Percentiles rank a stretch among this genome's conserved stretches.
Evolutionary conservation across 2,329 filamentous ascomycete species (phyloP).

Genomic region (Talaromyces sp.): DNA sequence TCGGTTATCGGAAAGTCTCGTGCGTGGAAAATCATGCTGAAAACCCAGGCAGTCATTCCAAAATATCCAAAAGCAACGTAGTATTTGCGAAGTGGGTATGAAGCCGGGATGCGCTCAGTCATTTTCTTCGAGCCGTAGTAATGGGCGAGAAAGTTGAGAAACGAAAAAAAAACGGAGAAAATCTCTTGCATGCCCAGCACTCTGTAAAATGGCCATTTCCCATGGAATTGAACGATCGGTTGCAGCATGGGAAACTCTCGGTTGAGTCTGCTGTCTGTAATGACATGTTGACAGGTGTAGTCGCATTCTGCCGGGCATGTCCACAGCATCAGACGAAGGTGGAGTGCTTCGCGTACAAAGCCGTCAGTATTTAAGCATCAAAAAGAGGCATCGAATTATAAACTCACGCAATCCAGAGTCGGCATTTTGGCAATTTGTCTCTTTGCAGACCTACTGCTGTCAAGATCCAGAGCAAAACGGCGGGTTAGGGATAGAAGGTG

Average conservation of each 20-base stretch:
- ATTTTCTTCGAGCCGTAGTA: conserved; percentile 68
- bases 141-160: conserved; percentile 87
- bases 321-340: conserved; percentile 86
- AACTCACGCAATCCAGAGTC: conserved; percentile 66
- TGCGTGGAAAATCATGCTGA: conserved; percentile 88
- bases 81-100: conserved; percentile 72
- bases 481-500: neutral
- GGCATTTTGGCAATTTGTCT: conserved; percentile 69
- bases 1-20: conserved; percentile 82
- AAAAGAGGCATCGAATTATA: neutral
- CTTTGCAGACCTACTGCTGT: conserved; percentile 62
- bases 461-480: neutral
- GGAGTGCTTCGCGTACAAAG: conserved; percentile 55
- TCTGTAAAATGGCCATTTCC: conserved; percentile 96
- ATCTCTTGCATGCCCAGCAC: conserved; percentile 92
- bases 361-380: conserved; percentile 33
- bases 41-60: conserved; percentile 77
- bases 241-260: conserved; percentile 58
- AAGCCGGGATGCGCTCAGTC: conserved; percentile 61
- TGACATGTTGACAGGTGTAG: conserved; percentile 93
- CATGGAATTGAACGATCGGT: conserved; percentile 85
- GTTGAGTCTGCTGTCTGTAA: conserved; percentile 66
- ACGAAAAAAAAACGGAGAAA: conserved; percentile 85
- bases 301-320: conserved; percentile 91
- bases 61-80: conserved; percentile 76